phyloP scores from a whole-genome alignment of 176 grass and related monocot species.

The Lolium rigidum region DNA sequence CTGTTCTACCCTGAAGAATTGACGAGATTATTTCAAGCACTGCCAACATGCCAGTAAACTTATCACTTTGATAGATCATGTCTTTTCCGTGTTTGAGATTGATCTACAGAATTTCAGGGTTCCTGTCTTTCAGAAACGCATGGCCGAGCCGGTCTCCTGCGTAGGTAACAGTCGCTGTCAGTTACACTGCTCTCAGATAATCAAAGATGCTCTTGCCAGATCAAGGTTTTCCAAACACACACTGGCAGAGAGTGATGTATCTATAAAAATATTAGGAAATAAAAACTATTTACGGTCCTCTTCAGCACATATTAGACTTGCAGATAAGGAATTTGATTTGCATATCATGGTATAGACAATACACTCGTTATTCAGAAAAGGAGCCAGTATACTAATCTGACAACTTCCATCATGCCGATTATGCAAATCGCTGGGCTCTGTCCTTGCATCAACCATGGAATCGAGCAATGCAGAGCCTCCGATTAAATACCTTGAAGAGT shows the following conservation, averaged over 20 bases:
- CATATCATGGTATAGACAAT: conserved; percentile 27
- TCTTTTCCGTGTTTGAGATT: background rate
- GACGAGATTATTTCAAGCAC: too few species aligned
- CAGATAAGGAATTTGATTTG: conserved; percentile 39
- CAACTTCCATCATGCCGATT: conserved; percentile 31
- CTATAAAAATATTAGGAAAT: too few species aligned
- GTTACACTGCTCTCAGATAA: conserved; percentile 7
- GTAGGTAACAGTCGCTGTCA: conserved; percentile 54
- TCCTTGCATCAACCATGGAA: background rate
- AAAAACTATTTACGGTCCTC: too few species aligned
- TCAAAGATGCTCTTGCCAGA: conserved; percentile 15
- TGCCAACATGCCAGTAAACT: background rate
- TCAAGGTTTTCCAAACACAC: background rate
- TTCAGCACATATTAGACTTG: conserved; percentile 9
- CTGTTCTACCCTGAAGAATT: conserved; percentile 5
- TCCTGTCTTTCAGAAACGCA: background rate
- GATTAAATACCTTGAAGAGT: background rate
- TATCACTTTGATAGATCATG: background rate
- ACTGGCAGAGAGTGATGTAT: too few species aligned
- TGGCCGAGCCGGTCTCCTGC: conserved; percentile 16
- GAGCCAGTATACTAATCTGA: conserved; percentile 17
- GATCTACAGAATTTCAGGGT: conserved; percentile 8
- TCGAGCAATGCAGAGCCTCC: conserved; percentile 4
- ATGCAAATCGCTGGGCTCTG: conserved; percentile 9
- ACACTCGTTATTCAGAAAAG: conserved; percentile 25